Evolutionary conservation across 495 filamentous ascomycete species (phyloP), one percentile per base, ranked within the genome.

Genomic region (Polyplosphaeria fusca): DNA sequence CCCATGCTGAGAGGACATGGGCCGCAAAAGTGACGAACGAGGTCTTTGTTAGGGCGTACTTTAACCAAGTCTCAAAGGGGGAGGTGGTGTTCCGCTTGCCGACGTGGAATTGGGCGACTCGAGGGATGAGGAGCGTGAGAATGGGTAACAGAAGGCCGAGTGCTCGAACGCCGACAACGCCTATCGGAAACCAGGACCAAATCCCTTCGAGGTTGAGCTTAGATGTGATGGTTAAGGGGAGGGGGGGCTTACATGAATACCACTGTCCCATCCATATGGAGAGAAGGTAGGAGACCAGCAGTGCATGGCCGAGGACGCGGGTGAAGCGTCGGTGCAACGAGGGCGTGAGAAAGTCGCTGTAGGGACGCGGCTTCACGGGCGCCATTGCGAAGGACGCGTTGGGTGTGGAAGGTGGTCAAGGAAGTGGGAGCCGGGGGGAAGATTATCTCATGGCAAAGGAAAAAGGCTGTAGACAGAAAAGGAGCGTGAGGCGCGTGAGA

Each of bases 281-380:
- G 59, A 87, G 79, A n/a, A 80, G 22, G 69, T 95, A 97, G 71
- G 87, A 88, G 55, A 88, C 72, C 14, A 76, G 70, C 13, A 92
- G 66, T 5, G 87, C 70, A 35, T 88, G 68, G 28, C 79, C 70
- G 41, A 85, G 86, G 26, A 89, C 88, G 49, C 80, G 79, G 37
- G 84, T 83, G 76, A 96, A 97, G 54, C 90, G 79, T 61, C 88
- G 79, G 69, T 98, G 93, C 48, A 97, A 73, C 37, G 87, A 81
- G 28, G 93, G 91, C 35, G 92, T 95, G 53, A 97, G 73, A 70
- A 94, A 91, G 66, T 95, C 87, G 75, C 91, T 84, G 68, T 96
- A 96, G 37, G 80, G 80, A 46, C 81, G 74, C 27, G 65, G 47
- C 71, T 64, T 12, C 5, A 37, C 14, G 5, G 55, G 20, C 44